phyloP scores from a whole-genome alignment of 2,329 filamentous ascomycete species.

The Microascus cirrosus region DNA sequence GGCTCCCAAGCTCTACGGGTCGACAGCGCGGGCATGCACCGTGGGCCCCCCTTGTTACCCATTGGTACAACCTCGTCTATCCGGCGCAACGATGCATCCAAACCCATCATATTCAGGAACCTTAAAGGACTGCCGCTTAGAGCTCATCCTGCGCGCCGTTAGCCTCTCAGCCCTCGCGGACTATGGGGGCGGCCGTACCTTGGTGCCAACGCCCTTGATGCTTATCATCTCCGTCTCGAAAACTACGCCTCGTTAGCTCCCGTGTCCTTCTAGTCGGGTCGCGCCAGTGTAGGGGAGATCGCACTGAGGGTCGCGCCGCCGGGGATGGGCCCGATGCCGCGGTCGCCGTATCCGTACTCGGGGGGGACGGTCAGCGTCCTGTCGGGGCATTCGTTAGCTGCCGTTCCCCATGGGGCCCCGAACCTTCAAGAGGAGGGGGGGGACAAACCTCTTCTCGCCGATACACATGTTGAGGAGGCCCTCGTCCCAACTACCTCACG shows the following conservation, averaged over 20 bases:
- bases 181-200: neutral
- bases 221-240: constrained; percentile 87
- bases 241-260: constrained; percentile 31
- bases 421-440: neutral
- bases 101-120: neutral
- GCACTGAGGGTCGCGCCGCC: constrained; percentile 64
- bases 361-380: constrained; percentile 84
- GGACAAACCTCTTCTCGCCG: constrained; percentile 64
- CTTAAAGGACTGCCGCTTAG: neutral
- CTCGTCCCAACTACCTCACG: constrained; percentile 62
- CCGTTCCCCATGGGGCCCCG: neutral
- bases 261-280: neutral
- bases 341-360: constrained; percentile 69
- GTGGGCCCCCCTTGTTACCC: too few relatives aligned
- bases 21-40: too few relatives aligned
- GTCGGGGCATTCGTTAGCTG: constrained; percentile 9
- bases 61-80: neutral
- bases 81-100: too few relatives aligned
- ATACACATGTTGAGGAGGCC: constrained; percentile 90
- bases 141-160: neutral
- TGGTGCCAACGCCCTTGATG: constrained; percentile 59
- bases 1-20: too few relatives aligned
- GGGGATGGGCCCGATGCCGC: constrained; percentile 71
- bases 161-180: neutral
- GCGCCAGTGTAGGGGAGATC: constrained; percentile 12